Base-by-base conservation (phyloP, 371 early-diverging fungal genomes). In the Mortierella sp. region DNA sequence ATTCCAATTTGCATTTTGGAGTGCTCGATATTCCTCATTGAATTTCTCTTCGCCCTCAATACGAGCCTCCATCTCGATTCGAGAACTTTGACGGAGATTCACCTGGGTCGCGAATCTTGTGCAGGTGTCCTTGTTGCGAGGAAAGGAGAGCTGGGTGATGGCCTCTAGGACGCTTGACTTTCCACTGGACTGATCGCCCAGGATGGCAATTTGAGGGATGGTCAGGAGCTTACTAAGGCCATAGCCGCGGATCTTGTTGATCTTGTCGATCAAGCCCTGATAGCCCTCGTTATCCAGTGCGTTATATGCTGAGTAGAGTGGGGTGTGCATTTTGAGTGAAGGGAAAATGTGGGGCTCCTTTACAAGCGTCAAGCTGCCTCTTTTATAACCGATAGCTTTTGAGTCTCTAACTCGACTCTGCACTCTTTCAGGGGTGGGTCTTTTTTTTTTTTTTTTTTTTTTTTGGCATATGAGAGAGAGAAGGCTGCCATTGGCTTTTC, bases 81-180 rank as follows among this genome's bases (percentile, higher is more conserved):
- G 43, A 7, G 60, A 47, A 30, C 60, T 58, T 16, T 16, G 58
- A 23, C 67, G 63, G 51, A 72, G 2, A 45, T 47, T 72, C 0
- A 72, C 73, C 23, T 59, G 73, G 16, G 62, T 65, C 9, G 73
- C 73, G 25, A 67, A 73, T 15, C 64, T 46, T 9, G 73, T 73
- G 57, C 73, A 73, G n/a, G 25, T 67, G 15, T 45, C 64, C n/a
- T 37, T 51, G 44, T 64, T 48, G 26, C 68, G 63, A 0, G 73
- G 73, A 23, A 73, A 73, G 0, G 64, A 45, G 18, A 73, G 68
- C 44, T 64, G 46, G 0, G 68, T 73, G 46, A 73, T 18, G 12
- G 73, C 73, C 60, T 66, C 73, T n/a, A 73, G 73, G 1, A 66
- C 66, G 43, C 73, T 73, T 23, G 73, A 73, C 52, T 73, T 73